Evolutionary conservation across 1,284 basidiomycete genomes (phyloP), one percentile per base, ranked within the genome.

Genomic region (Porodaedalea pini): DNA sequence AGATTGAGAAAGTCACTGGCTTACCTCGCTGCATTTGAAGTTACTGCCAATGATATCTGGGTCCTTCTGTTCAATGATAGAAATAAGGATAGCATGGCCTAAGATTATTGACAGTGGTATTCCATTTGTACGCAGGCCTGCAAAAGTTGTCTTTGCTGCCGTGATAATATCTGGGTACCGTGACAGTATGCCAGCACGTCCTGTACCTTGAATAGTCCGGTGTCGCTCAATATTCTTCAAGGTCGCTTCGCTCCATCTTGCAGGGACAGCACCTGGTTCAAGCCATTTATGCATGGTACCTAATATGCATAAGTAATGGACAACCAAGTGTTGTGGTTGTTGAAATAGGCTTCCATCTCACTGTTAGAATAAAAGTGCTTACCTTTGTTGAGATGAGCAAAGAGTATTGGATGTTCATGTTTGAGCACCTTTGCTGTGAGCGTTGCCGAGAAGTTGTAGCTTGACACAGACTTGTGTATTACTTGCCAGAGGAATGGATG

Each of bases 21-120:
- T 13, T 49, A 49, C 47, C 8, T 49, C 47, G 13, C 27, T 31
- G 21, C 47, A 49, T 49, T 49, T 49, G 21, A 49, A 49, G 13
- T 36, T 31, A 11, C n/a, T 11, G 2, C 13, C 2, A 4, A 49
- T 10, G 41, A 44, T 7, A n/a, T 44, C 7, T 3, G 41, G 41
- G 10, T 44, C 21, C 4, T 23, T 4, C n/a, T 17, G n/a, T 21
- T 44, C 41, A 21, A 44, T 44, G 17, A 44, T 44, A 23, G 41
- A 17, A 21, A 44, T 13, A 3, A 44, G 2, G 4, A 21, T 44
- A 21, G 41, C n/a, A 44, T 19, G 41, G 4, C 41, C 41, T 4
- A 44, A 17, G 4, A 21, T 23, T 21, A 23, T 3, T 2, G n/a
- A 19, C 41, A 44, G 7, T 7, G 41, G 41, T 2, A 19, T 5